These are phyloP conservation scores for Plectosphaerella cucumerina DNA, from an alignment of 2,329 filamentous ascomycete genomes.

Conservation along the genomic window DNA sequence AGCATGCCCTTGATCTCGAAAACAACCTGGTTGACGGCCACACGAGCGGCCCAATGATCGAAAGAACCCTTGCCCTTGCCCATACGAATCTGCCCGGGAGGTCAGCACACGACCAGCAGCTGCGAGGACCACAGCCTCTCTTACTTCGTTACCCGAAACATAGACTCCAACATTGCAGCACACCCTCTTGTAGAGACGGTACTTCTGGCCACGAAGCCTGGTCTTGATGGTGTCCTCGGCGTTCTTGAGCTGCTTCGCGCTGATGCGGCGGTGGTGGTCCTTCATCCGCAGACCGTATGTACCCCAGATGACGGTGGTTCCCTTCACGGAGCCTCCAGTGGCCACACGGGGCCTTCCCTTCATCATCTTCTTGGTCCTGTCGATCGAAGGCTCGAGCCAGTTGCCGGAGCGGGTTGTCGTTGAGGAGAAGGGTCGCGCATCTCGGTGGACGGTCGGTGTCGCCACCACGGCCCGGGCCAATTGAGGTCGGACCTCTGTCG, in stretches of 20 bases:
- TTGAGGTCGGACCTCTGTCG: conserved; percentile 24
- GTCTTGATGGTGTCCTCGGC: conserved; percentile 92
- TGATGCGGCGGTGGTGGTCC: conserved; percentile 89
- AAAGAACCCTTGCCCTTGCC: conserved; percentile 98
- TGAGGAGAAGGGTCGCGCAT: conserved; percentile 68
- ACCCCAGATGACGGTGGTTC: conserved; percentile 94
- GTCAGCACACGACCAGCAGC: background rate
- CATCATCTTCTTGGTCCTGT: conserved; percentile 81
- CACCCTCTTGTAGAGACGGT: conserved; percentile 86
- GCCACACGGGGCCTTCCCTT: conserved; percentile 86
- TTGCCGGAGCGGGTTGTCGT: conserved; percentile 55
- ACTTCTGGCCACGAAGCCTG: conserved; percentile 84
- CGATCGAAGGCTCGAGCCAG: conserved; percentile 77
- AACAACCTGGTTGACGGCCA: conserved; percentile 85
- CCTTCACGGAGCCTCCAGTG: conserved; percentile 85
- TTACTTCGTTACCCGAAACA: conserved; percentile 85
- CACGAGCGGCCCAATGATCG: conserved; percentile 90
- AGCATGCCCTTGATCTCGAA: conserved; percentile 90
- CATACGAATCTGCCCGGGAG: conserved; percentile 70
- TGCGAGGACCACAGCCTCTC: conserved; percentile 15
- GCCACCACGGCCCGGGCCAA: conserved; percentile 17
- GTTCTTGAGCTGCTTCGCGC: conserved; percentile 78
- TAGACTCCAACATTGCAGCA: conserved; percentile 94
- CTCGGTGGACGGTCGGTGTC: conserved; percentile 32
- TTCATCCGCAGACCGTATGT: conserved; percentile 92